phyloP scores from a whole-genome alignment of 306 rosid genomes.

The Senna siamea region DNA sequence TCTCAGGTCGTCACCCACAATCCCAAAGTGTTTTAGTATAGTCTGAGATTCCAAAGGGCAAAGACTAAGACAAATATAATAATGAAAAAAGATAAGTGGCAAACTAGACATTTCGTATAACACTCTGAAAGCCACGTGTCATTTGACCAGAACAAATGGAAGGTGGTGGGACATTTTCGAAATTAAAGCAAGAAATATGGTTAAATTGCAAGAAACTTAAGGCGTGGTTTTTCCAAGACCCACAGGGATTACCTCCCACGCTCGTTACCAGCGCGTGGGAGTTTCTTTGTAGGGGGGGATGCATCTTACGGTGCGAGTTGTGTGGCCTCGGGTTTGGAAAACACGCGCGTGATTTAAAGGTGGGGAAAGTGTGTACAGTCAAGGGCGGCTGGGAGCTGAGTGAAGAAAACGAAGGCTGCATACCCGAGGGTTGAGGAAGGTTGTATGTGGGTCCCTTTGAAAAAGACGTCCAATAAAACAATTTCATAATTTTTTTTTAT shows the following conservation, averaged over 20 bases:
- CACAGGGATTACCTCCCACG: neutral
- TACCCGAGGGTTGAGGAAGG: constrained; percentile 48
- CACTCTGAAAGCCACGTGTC: constrained; percentile 22
- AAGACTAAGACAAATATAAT: neutral
- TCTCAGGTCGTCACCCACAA: neutral
- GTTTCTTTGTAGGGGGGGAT: too few relatives aligned
- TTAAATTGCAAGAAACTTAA: constrained; percentile 12
- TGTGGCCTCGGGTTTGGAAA: neutral
- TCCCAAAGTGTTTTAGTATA: neutral
- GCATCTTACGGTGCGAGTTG: neutral
- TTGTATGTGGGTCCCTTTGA: constrained; percentile 42
- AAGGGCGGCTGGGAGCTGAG: constrained; percentile 61
- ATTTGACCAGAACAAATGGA: neutral
- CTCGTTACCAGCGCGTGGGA: neutral
- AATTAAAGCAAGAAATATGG: constrained; percentile 18
- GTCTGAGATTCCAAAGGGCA: constrained; percentile 18
- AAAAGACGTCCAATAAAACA: constrained; percentile 15
- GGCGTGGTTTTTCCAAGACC: neutral
- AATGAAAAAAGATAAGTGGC: neutral
- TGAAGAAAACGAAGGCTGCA: constrained; percentile 46
- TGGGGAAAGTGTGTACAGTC: constrained; percentile 52
- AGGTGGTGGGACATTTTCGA: constrained; percentile 42
- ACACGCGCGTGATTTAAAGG: neutral
- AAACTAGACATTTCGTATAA: neutral
- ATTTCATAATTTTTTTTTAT: too few relatives aligned